A percentile compares a stretch with the other conserved stretches of the same genome.
These are phyloP conservation scores for Venturia nashicola DNA, from an alignment of 2,329 filamentous ascomycete species.

Conservation along the genomic window DNA sequence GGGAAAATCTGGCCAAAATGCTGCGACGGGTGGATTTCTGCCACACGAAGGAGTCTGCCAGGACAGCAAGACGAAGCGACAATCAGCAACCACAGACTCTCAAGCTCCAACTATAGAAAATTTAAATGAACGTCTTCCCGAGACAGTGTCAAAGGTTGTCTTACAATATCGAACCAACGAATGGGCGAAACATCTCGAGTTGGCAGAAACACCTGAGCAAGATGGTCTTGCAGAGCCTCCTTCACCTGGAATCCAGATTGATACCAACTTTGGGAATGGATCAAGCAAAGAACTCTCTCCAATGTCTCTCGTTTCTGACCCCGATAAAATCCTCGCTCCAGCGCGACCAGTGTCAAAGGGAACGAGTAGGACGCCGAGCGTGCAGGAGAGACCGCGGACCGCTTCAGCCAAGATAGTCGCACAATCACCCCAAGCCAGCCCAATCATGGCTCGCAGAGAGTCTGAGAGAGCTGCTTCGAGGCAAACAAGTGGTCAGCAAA, in stretches of 20 bases:
- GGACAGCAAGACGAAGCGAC: not conserved
- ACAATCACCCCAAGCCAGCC: not conserved
- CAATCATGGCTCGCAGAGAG: not conserved
- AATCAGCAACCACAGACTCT: not conserved
- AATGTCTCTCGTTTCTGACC: not conserved
- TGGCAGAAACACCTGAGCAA: conserved; percentile 59
- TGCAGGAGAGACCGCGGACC: not conserved
- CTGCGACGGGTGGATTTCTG: not conserved
- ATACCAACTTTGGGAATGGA: conserved; percentile 33
- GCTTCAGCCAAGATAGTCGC: not conserved
- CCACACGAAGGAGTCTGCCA: not conserved
- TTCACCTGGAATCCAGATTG: conserved; percentile 30
- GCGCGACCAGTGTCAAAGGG: not conserved
- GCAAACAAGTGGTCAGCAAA: not conserved
- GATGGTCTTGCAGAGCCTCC: conserved; percentile 44
- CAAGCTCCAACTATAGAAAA: not conserved
- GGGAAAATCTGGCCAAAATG: not conserved
- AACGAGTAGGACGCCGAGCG: not conserved
- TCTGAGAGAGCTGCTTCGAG: not conserved
- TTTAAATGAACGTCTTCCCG: conserved; percentile 45
- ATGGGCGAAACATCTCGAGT: conserved; percentile 82
- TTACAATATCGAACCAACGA: conserved; percentile 84
- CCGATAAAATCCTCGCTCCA: not conserved
- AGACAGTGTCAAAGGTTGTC: conserved; percentile 63
- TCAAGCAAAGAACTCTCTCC: conserved; percentile 19